phyloP scores from a whole-genome alignment of 768 basidiomycete genomes.

The Russula virescens region DNA sequence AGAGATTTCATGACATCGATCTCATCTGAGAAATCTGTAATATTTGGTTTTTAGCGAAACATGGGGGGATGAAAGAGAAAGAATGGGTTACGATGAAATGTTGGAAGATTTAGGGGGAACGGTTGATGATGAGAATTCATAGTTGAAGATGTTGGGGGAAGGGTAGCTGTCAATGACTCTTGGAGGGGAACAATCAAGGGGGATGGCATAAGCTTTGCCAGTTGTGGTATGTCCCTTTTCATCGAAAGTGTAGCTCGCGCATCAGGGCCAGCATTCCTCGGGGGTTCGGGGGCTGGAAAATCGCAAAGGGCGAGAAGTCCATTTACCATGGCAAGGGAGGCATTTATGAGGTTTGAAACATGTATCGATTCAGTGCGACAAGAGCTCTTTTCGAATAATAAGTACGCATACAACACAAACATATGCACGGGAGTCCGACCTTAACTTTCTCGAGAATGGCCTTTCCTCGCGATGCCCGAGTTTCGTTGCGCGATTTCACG shows the following conservation, averaged over 20 bases:
- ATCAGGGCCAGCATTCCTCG: slow-evolving; percentile 25
- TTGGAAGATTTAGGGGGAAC: slow-evolving; percentile 71
- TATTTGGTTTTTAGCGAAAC: not conserved
- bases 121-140: slow-evolving; percentile 65
- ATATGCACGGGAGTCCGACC: slow-evolving; percentile 34
- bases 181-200: slow-evolving; percentile 85
- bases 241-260: slow-evolving; percentile 37
- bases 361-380: slow-evolving; percentile 42
- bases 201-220: slow-evolving; percentile 54
- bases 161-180: slow-evolving; percentile 79
- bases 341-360: slow-evolving; percentile 39
- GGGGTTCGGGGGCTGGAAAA: slow-evolving; percentile 36
- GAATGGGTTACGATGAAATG: slow-evolving; percentile 55
- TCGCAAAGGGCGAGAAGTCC: slow-evolving; percentile 67
- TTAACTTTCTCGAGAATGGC: slow-evolving; percentile 50
- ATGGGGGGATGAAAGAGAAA: not conserved
- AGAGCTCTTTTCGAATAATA: slow-evolving; percentile 36
- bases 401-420: not conserved
- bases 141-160: slow-evolving; percentile 65
- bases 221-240: slow-evolving; percentile 48
- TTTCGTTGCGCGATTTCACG: slow-evolving; percentile 70
- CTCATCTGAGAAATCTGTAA: slow-evolving; percentile 69
- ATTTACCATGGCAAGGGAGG: slow-evolving; percentile 57
- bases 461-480: slow-evolving; percentile 55
- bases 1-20: slow-evolving; percentile 89